Conservation (phyloP, 176 grass and related monocot species). For the Eragrostis nindensis region DNA sequence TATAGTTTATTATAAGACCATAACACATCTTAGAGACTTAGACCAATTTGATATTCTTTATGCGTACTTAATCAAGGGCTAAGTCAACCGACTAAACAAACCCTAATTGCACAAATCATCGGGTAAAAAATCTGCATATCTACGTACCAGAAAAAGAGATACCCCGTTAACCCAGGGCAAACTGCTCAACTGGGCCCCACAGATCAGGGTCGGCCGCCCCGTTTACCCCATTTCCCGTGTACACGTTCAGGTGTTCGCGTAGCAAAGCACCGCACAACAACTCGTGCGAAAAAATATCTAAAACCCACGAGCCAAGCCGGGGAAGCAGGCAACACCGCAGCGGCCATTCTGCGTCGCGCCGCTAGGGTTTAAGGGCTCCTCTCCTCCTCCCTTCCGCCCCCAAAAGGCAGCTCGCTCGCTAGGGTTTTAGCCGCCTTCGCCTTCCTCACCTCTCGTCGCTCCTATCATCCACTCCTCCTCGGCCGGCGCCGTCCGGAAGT, state of each 20-base stretch:
- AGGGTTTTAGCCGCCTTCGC: slow-evolving; percentile 58
- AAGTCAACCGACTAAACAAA: too few relatives aligned
- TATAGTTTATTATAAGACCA: too few relatives aligned
- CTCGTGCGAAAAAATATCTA: slow-evolving; percentile 3
- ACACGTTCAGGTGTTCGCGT: not conserved
- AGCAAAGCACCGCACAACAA: not conserved
- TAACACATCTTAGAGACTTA: too few relatives aligned
- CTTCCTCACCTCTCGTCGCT: not conserved
- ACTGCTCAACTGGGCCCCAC: not conserved
- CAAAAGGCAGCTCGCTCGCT: slow-evolving; percentile 16
- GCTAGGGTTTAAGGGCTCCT: slow-evolving; percentile 52
- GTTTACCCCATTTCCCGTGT: not conserved
- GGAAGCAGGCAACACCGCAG: not conserved
- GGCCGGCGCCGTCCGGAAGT: not conserved
- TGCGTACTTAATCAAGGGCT: too few relatives aligned
- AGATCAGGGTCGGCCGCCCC: not conserved
- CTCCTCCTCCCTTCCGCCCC: not conserved
- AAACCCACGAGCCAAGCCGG: not conserved
- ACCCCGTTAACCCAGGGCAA: not conserved
- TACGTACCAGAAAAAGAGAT: too few relatives aligned
- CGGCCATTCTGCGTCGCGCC: not conserved
- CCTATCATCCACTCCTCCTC: not conserved
- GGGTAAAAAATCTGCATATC: too few relatives aligned
- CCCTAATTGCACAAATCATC: too few relatives aligned
- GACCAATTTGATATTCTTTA: too few relatives aligned